These are phyloP conservation scores for Emergomyces africanus DNA, from an alignment of 2,329 filamentous ascomycete genomes.

Conservation along the genomic window DNA sequence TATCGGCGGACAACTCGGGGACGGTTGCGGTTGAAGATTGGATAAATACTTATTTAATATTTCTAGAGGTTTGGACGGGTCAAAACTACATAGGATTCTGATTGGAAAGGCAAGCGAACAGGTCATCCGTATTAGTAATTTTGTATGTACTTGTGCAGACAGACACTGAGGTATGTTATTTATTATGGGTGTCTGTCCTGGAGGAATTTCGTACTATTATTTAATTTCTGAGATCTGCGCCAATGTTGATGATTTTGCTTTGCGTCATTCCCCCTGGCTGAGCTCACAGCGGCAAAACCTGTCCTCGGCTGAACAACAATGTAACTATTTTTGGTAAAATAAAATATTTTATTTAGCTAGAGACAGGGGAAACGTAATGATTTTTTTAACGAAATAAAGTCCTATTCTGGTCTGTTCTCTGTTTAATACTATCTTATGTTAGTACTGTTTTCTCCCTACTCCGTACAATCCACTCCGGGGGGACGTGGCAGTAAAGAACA, in stretches of 20 bases:
- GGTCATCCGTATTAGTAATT: not conserved
- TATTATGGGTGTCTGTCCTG: not conserved
- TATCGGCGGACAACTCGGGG: slow-evolving; percentile 14
- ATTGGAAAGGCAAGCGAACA: not conserved
- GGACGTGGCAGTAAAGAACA: not conserved
- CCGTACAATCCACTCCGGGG: no score
- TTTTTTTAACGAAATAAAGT: not conserved
- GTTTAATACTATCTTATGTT: not conserved
- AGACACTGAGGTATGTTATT: no score
- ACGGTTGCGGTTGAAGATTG: not conserved
- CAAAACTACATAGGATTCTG: not conserved
- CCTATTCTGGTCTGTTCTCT: not conserved
- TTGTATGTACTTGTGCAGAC: not conserved
- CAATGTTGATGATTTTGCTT: not conserved
- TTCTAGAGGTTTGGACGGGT: not conserved
- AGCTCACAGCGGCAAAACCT: not conserved
- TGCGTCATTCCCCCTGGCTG: slow-evolving; percentile 42
- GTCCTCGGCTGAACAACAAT: not conserved
- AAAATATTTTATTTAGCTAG: no score
- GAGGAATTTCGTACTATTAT: not conserved
- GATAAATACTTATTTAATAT: not conserved
- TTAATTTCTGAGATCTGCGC: not conserved
- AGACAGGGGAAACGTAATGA: not conserved
- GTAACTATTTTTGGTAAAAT: no score
- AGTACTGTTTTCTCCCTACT: not conserved